These are phyloP conservation scores for Russula sp. DNA, from an alignment of 768 basidiomycete genomes.

Conservation along the genomic window DNA sequence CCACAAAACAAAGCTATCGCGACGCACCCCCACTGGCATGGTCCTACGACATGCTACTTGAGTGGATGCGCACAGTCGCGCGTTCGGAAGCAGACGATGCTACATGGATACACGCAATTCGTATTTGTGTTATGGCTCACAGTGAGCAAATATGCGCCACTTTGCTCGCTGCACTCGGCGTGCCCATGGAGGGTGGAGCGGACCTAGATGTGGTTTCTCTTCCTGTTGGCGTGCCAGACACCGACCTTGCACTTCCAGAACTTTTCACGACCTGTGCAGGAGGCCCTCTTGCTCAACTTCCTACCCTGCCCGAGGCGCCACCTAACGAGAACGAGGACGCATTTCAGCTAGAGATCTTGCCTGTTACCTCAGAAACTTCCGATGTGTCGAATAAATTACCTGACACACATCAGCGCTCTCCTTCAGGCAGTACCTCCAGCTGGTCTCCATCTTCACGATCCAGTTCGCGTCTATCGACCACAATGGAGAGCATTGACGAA, in stretches of 20 bases:
- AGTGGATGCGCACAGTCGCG: conserved; percentile 29
- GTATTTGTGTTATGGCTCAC: conserved; percentile 30
- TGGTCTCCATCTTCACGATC: conserved; percentile 26
- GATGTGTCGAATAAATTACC: neutral
- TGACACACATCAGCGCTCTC: conserved; percentile 2
- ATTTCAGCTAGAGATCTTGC: conserved; percentile 27
- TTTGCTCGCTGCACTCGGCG: conserved; percentile 29
- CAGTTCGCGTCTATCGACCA: conserved; percentile 23
- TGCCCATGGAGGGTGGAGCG: conserved; percentile 30
- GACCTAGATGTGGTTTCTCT: conserved; percentile 24
- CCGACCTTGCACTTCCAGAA: conserved; percentile 15
- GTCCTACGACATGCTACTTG: conserved; percentile 27
- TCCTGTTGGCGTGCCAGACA: conserved; percentile 22
- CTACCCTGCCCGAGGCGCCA: conserved; percentile 22
- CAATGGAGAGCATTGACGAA: conserved; percentile 31
- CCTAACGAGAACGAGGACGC: conserved; percentile 22
- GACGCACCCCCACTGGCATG: conserved; percentile 19
- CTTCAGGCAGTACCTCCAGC: conserved; percentile 26
- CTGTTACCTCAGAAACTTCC: conserved; percentile 18
- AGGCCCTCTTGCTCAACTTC: conserved; percentile 19
- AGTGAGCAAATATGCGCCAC: conserved; percentile 30
- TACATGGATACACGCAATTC: conserved; percentile 27
- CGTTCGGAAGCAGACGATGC: conserved; percentile 25
- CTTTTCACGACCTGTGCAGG: conserved; percentile 13
- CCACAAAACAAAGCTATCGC: neutral